Base-by-base conservation (phyloP, 1,139 yeast genomes). In the Geotrichum australiense region DNA sequence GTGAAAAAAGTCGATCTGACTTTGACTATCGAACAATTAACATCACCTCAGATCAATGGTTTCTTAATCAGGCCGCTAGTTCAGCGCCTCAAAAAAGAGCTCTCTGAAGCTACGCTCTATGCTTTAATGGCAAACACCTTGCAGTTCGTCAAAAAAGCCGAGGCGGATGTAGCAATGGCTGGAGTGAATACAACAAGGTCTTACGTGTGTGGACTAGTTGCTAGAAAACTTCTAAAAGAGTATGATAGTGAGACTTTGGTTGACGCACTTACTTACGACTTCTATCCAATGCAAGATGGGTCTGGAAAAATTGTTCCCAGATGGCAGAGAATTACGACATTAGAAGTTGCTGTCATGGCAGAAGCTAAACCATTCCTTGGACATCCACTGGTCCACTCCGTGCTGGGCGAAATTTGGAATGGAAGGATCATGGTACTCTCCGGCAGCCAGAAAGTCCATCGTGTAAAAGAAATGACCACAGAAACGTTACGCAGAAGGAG, bases 361-460 rank as follows among this genome's bases (percentile, higher is more conserved):
- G 71, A 73, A 47, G 73, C 80, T 2, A 76, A 76, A 50, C 64
- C 64, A 48, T 73, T 76, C 47, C 60, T 76, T 39, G 70, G 78
- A 2, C 80, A 76, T 52, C 81, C 81, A 0, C 66, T 73, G 14
- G 70, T 76, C 3, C 66, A 71, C 2, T 66, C 70, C 27, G 70
- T 74, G 2, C 55, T 76, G 41, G 71, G 72, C 39, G 67, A 72
- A 41, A 69, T 77, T 36, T 76, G 78, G 67, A 69, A 71, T 48
- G 82, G 82, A 2, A 74, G 61, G 3, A 55, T 65, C 31, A 62
- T 65, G 54, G 62, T 64, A 40, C 63, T 64, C 63, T 61, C 66
- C 5, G 57, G 61, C 7, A 49, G 63, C 48, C 66, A 65, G 49
- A 65, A 64, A 42, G 55, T 63, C 8, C 69, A 65, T 48, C 51